Conservation (phyloP, 345 rosid species). For the Orychophragmus violaceus region DNA sequence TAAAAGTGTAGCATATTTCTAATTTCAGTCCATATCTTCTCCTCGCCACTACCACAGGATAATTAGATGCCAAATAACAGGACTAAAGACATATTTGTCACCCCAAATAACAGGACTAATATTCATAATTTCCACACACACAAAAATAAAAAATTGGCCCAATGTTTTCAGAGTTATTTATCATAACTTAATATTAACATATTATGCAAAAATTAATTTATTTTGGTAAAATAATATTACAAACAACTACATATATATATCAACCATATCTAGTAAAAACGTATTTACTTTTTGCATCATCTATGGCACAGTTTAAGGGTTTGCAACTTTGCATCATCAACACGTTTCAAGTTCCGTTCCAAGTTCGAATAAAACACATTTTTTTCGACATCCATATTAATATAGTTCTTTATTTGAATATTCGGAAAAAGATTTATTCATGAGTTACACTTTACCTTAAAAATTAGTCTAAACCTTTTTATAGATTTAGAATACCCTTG, state of each 20-base stretch:
- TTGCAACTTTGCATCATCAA: too few relatives aligned
- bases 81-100: background rate
- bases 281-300: background rate
- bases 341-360: too few relatives aligned
- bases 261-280: background rate
- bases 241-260: background rate
- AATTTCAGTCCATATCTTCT: conserved; percentile 9
- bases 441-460: too few relatives aligned
- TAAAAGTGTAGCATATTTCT: background rate
- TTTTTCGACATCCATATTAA: too few relatives aligned
- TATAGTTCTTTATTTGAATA: too few relatives aligned
- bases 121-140: background rate
- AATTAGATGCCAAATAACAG: conserved; percentile 17
- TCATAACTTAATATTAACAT: background rate
- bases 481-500: too few relatives aligned
- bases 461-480: too few relatives aligned
- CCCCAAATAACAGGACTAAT: background rate
- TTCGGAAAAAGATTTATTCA: too few relatives aligned
- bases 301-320: too few relatives aligned
- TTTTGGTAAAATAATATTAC: background rate
- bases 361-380: too few relatives aligned
- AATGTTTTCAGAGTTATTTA: background rate
- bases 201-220: background rate
- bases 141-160: background rate
- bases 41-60: conserved; percentile 8